These are phyloP conservation scores for Fusarium cyanostomum DNA, from an alignment of 2,329 filamentous ascomycete genomes.

Conservation along the genomic window DNA sequence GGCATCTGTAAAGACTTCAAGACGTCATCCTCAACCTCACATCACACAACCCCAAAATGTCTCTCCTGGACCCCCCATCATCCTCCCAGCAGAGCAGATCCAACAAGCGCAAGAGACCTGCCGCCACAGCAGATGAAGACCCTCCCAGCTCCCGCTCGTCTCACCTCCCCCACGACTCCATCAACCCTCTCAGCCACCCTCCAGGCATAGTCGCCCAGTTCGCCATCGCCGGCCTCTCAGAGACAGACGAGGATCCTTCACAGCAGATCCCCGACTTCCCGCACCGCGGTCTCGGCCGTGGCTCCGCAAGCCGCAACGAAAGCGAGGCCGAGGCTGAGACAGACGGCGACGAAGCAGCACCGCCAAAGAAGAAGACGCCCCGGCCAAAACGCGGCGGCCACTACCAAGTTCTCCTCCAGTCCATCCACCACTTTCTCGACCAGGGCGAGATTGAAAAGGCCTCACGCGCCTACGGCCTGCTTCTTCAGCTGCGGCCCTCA, in stretches of 20 bases:
- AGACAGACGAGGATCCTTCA: conserved; percentile 57
- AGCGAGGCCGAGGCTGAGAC: conserved; percentile 34
- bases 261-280: conserved; percentile 58
- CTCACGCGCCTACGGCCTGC: conserved; percentile 76
- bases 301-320: conserved; percentile 9
- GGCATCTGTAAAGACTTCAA: conserved; percentile 17
- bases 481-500: conserved; percentile 64
- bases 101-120: conserved; percentile 37
- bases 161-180: conserved; percentile 48
- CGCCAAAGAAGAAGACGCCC: conserved; percentile 18
- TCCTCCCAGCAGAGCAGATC: conserved; percentile 28
- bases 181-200: conserved; percentile 66
- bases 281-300: conserved; percentile 51
- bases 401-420: conserved; percentile 71
- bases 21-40: conserved; percentile 4
- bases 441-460: conserved; percentile 77
- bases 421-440: conserved; percentile 78
- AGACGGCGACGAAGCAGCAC: conserved; percentile 14
- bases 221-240: conserved; percentile 60
- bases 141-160: conserved; percentile 14
- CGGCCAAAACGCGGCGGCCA: conserved; percentile 54
- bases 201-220: conserved; percentile 64
- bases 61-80: conserved; percentile 33
- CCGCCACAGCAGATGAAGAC: conserved; percentile 4
- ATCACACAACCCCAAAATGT: conserved; percentile 14